A percentile compares a stretch with the other conserved stretches of the same genome.
Evolutionary conservation across 83 land plant species (phyloP).

Genomic region (Isoetes engelmannii): DNA sequence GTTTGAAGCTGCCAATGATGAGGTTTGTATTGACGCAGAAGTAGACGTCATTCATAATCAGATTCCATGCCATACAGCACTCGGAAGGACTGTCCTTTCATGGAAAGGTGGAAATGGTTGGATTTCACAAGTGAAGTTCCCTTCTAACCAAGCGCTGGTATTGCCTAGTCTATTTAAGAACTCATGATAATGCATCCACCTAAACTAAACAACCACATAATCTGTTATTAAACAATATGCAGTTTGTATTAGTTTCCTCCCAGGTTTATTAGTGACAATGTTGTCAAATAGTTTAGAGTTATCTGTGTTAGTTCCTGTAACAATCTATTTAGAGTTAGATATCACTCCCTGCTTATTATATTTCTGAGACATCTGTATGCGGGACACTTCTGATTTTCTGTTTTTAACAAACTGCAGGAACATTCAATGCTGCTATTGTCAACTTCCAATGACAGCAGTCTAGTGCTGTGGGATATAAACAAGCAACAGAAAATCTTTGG

Average conservation of each 20-base stretch:
- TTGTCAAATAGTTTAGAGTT: too few relatives aligned
- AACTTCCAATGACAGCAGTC: conserved; percentile 35
- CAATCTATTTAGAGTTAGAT: too few relatives aligned
- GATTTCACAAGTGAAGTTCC: conserved; percentile 33
- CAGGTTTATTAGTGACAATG: too few relatives aligned
- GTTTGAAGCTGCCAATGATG: conserved; percentile 17
- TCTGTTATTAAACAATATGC: too few relatives aligned
- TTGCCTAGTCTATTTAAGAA: too few relatives aligned
- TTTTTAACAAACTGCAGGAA: background rate
- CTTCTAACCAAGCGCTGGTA: conserved; percentile 20
- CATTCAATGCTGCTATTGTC: conserved; percentile 20
- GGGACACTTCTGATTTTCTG: too few relatives aligned
- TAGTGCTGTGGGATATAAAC: conserved; percentile 37
- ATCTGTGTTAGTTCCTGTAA: too few relatives aligned
- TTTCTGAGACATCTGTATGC: too few relatives aligned
- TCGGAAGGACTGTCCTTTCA: conserved; percentile 7
- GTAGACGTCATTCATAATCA: background rate
- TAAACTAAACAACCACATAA: too few relatives aligned
- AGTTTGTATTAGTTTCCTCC: too few relatives aligned
- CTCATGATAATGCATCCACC: too few relatives aligned
- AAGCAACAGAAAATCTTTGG: conserved; percentile 17
- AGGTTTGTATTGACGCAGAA: background rate
- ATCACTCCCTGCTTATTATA: too few relatives aligned
- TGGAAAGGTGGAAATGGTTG: conserved; percentile 41
- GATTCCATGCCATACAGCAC: background rate